Percentiles rank a stretch among this genome's conserved stretches.
Conservation (phyloP, 768 basidiomycete genomes). For the Termitomyces titanicus region DNA sequence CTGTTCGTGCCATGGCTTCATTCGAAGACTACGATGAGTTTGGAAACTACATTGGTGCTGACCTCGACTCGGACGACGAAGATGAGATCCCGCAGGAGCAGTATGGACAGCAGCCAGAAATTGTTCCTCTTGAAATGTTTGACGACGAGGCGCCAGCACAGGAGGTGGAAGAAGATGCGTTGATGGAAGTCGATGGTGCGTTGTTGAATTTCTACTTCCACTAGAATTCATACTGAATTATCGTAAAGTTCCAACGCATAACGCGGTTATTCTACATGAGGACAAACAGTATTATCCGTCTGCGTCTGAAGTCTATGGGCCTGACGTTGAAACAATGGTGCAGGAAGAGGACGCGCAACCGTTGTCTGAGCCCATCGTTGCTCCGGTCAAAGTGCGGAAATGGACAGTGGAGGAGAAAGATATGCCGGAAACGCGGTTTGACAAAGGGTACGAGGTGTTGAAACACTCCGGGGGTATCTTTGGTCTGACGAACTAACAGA, state of each 20-base stretch:
- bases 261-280: conserved; percentile 88
- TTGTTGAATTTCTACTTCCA: conserved; percentile 5
- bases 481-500: conserved; percentile 35
- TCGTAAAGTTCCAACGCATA: conserved; percentile 65
- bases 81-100: conserved; percentile 54
- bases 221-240: conserved; percentile 17
- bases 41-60: conserved; percentile 96
- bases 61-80: conserved; percentile 86
- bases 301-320: conserved; percentile 88
- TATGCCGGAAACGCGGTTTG: conserved; percentile 95
- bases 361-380: conserved; percentile 90
- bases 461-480: conserved; percentile 4
- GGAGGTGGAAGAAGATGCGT: conserved; percentile 51
- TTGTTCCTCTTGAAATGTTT: conserved; percentile 76
- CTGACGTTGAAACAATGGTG: conserved; percentile 92
- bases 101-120: conserved; percentile 32
- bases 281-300: conserved; percentile 98
- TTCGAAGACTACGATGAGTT: conserved; percentile 92
- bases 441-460: conserved; percentile 72
- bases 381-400: conserved; percentile 91
- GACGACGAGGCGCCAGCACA: conserved; percentile 70
- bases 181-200: conserved; percentile 85
- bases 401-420: conserved; percentile 96
- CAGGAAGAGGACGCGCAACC: conserved; percentile 99
- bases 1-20: conserved; percentile 34